These are phyloP conservation scores for Annulohypoxylon stygium DNA, from an alignment of 495 filamentous ascomycete genomes.

Conservation along the genomic window DNA sequence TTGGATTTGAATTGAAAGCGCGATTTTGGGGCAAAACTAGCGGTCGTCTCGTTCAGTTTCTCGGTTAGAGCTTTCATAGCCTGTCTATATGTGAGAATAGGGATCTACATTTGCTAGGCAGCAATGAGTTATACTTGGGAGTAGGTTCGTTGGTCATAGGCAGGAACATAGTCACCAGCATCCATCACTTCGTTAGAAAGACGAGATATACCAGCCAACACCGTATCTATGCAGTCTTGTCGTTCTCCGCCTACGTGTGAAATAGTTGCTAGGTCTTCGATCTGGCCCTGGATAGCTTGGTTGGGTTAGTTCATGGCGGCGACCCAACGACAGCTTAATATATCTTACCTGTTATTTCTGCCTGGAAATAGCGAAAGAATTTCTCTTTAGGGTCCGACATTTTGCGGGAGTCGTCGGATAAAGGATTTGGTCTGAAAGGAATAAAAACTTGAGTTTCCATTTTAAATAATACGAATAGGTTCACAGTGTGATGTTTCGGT, in stretches of 20 bases:
- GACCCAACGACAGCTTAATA: not conserved
- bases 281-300: constrained; percentile 59
- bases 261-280: constrained; percentile 52
- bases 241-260: constrained; percentile 59
- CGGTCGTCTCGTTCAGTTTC: constrained; percentile 58
- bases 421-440: constrained; percentile 41
- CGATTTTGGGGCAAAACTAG: constrained; percentile 57
- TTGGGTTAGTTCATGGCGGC: constrained; percentile 1
- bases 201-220: constrained; percentile 59
- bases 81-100: constrained; percentile 41
- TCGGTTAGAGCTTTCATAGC: constrained; percentile 59
- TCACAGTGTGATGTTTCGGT: not conserved
- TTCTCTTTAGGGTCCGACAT: constrained; percentile 71
- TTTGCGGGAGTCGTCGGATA: constrained; percentile 18
- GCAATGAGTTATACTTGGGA: constrained; percentile 46
- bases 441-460: constrained; percentile 50
- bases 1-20: constrained; percentile 64
- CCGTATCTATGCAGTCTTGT: constrained; percentile 60
- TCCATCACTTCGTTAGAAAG: constrained; percentile 61
- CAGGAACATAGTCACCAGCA: constrained; percentile 57
- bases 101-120: not conserved
- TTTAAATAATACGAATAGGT: not conserved
- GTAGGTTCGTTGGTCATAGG: constrained; percentile 62
- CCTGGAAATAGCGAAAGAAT: constrained; percentile 84
- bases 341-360: constrained; percentile 74